A percentile compares a stretch with the other conserved stretches of the same genome.
These are phyloP conservation scores for Tuber microsphaerosporum DNA, from an alignment of 495 filamentous ascomycete species.

Conservation along the genomic window DNA sequence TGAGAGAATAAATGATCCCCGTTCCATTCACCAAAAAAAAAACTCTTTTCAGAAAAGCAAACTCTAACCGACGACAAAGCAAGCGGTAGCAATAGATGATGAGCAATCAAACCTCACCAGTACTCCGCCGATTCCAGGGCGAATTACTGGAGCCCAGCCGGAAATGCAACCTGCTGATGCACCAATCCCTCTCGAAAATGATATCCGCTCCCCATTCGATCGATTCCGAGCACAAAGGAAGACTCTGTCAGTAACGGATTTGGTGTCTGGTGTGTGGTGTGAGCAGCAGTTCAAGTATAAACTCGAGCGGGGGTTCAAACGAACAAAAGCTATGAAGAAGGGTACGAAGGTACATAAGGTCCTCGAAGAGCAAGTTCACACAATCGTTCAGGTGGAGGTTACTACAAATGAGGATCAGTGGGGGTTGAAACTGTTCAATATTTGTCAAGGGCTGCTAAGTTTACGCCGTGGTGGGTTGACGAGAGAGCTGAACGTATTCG, in stretches of 20 bases:
- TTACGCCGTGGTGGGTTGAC: constrained; percentile 73
- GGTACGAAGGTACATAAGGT: constrained; percentile 71
- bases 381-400: constrained; percentile 63
- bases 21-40: background rate
- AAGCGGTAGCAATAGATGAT: constrained; percentile 13
- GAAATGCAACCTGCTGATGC: constrained; percentile 32
- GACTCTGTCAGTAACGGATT: constrained; percentile 80
- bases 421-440: constrained; percentile 83
- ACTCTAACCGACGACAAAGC: constrained; percentile 12
- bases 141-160: constrained; percentile 6
- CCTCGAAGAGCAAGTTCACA: constrained; percentile 78
- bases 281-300: constrained; percentile 89
- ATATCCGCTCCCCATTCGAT: constrained; percentile 52
- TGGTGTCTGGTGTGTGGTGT: constrained; percentile 87
- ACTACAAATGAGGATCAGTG: constrained; percentile 71
- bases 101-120: background rate
- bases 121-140: constrained; percentile 10
- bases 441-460: constrained; percentile 73
- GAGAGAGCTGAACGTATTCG: constrained; percentile 90
- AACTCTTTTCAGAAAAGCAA: constrained; percentile 16
- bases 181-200: constrained; percentile 17
- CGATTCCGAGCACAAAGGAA: constrained; percentile 75
- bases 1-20: constrained; percentile 1
- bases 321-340: constrained; percentile 72
- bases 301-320: constrained; percentile 64